A percentile compares a stretch with the other conserved stretches of the same genome.
These are phyloP conservation scores for Blastocystis sp. DNA, from an alignment of 352 stramenopile genomes.

Conservation along the genomic window DNA sequence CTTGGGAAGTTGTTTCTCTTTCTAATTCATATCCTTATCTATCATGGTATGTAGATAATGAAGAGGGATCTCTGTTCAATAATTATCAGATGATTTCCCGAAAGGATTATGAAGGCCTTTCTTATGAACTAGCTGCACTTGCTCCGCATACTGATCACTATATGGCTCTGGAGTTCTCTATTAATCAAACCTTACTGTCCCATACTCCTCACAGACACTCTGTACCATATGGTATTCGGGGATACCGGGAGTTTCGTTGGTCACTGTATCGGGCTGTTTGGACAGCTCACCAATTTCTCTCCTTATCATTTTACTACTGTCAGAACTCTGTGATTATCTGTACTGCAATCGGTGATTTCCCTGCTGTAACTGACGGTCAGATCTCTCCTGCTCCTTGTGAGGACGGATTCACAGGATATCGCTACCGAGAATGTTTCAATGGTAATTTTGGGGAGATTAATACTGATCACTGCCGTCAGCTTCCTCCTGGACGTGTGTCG, in stretches of 20 bases:
- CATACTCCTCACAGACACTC: background rate
- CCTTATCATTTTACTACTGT: slow-evolving; percentile 3
- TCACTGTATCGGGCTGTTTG: background rate
- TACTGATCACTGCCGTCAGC: background rate
- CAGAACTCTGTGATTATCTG: background rate
- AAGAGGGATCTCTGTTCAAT: background rate
- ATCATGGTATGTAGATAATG: slow-evolving; percentile 8
- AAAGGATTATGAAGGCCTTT: background rate
- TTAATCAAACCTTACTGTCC: background rate
- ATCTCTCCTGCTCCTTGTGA: slow-evolving; percentile 15
- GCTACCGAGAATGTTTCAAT: background rate
- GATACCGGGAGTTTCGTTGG: background rate
- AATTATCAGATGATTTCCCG: background rate
- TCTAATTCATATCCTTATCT: background rate
- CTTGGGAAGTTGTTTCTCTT: background rate
- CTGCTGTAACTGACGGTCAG: background rate
- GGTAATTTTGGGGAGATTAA: background rate
- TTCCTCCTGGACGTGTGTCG: background rate
- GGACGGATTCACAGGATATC: background rate
- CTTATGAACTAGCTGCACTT: background rate
- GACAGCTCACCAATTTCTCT: background rate
- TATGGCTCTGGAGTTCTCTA: background rate
- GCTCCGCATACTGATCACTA: background rate
- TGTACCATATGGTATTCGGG: background rate
- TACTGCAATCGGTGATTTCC: background rate